Evolutionary conservation across 352 stramenopile genomes (phyloP).

Genomic region (Elongisporangium undulatum): DNA sequence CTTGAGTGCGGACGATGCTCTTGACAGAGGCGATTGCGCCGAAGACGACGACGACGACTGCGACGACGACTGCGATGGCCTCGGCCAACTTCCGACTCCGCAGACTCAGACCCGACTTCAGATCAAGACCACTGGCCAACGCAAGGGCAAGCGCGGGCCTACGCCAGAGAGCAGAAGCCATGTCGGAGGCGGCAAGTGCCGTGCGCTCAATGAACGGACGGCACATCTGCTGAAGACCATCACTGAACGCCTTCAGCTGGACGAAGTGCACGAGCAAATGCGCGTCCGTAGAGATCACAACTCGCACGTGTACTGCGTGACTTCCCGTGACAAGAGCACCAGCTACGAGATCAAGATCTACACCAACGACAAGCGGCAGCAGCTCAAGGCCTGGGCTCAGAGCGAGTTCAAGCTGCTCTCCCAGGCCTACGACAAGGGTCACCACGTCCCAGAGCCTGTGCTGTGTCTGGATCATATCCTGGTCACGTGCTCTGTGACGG

Average conservation of each 20-base stretch:
- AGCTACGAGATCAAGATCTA: constrained; percentile 47
- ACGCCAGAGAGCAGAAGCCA: no score
- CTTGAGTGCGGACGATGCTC: no score
- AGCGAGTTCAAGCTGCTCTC: constrained; percentile 38
- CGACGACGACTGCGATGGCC: no score
- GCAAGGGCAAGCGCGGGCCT: no score
- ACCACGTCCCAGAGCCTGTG: constrained; percentile 27
- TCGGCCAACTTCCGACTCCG: no score
- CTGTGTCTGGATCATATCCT: constrained; percentile 46
- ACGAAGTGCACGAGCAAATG: constrained; percentile 32
- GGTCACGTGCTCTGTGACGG: no score
- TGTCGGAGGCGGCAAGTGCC: constrained; percentile 27
- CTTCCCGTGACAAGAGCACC: constrained; percentile 17
- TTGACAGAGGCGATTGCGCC: no score
- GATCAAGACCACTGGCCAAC: no score
- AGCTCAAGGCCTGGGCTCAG: constrained; percentile 49
- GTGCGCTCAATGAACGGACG: constrained; percentile 46
- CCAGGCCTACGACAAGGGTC: constrained; percentile 26
- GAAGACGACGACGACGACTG: no score
- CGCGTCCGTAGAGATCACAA: constrained; percentile 38
- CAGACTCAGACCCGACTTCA: no score
- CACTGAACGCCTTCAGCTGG: constrained; percentile 29
- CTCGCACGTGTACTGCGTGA: constrained; percentile 48
- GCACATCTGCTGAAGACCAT: constrained; percentile 49
- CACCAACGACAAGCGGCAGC: constrained; percentile 50